Conservation (phyloP, 305 asterid species). For the Nicotiana rustica region DNA sequence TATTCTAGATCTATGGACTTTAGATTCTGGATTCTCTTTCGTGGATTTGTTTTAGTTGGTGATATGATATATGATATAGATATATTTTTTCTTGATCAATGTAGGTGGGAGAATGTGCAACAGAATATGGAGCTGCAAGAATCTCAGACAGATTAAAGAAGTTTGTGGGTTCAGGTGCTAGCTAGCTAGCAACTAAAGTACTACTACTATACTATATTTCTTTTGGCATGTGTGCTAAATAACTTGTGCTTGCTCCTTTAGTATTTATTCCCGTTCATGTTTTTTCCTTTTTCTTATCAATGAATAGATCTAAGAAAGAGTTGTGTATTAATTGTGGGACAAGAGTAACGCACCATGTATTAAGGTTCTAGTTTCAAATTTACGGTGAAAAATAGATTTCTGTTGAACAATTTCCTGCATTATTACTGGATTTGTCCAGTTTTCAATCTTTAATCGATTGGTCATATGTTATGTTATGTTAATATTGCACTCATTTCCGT, state of each 20-base stretch:
- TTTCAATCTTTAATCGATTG: neutral
- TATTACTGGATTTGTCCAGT: neutral
- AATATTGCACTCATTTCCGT: neutral
- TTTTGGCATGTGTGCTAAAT: neutral
- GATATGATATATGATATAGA: neutral
- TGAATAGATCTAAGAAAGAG: too few species aligned
- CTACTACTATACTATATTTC: neutral
- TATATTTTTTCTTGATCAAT: neutral
- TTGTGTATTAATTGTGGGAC: too few species aligned
- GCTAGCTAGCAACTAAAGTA: neutral
- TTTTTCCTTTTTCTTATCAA: too few species aligned
- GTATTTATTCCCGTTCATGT: too few species aligned
- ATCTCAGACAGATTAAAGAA: constrained; percentile 1
- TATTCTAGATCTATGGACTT: too few species aligned
- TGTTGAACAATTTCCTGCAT: too few species aligned
- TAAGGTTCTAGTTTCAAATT: neutral
- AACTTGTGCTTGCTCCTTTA: neutral
- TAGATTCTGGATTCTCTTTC: neutral
- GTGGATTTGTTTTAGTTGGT: neutral
- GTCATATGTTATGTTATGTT: neutral
- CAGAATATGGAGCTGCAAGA: neutral
- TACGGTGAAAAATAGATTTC: too few species aligned
- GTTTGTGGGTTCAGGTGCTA: constrained; percentile 14
- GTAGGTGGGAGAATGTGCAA: constrained; percentile 28
- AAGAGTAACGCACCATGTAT: too few species aligned